Evolutionary conservation across 257 asterid species (phyloP).

Genomic region (Nicotiana tabacum): DNA sequence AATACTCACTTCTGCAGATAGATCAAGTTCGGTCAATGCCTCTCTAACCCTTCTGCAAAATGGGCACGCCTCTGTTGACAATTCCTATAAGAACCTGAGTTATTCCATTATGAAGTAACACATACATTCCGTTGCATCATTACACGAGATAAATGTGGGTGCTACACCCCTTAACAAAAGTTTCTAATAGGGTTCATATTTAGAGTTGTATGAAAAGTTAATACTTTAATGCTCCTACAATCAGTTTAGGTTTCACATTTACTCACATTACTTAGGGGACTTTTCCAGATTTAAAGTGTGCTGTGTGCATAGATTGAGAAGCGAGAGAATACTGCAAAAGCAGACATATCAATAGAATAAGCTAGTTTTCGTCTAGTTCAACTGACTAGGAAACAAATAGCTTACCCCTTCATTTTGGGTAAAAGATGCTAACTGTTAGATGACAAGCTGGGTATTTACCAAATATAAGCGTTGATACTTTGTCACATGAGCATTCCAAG

Average conservation of each 20-base stretch:
- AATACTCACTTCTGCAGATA: slow-evolving; percentile 53
- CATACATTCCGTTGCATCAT: no score
- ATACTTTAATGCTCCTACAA: neutral
- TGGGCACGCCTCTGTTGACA: slow-evolving; percentile 87
- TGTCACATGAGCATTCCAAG: neutral
- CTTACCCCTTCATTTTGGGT: neutral
- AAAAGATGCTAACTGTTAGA: neutral
- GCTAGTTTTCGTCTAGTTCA: neutral
- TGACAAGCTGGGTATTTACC: neutral
- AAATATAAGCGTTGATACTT: neutral
- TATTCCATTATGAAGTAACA: neutral
- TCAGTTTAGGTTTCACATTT: neutral
- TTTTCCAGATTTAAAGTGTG: neutral
- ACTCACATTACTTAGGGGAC: neutral
- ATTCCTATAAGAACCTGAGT: slow-evolving; percentile 19
- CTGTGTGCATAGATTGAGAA: neutral
- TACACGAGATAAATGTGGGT: neutral
- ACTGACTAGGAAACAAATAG: neutral
- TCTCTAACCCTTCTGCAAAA: slow-evolving; percentile 90
- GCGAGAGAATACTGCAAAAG: neutral
- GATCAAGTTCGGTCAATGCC: slow-evolving; percentile 78
- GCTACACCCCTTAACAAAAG: neutral
- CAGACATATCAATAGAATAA: neutral
- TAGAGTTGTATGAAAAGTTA: neutral
- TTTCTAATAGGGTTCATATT: neutral